Evolutionary conservation across 73 alveolate species (phyloP).

Genomic region (Paraurostyla sp.): DNA sequence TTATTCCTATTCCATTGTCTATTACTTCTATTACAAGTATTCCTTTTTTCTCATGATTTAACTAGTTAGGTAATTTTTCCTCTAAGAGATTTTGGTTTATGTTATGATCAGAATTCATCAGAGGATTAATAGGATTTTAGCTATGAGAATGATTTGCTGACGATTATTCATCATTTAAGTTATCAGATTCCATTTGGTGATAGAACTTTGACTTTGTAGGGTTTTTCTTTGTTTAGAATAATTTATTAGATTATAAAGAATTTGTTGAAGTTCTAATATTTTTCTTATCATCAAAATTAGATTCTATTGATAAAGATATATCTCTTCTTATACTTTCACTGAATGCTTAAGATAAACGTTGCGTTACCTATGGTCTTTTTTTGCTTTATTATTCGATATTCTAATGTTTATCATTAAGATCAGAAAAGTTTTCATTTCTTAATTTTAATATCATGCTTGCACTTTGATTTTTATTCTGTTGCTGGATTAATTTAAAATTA

Average conservation of each 20-base stretch:
- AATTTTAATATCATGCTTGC: too few relatives aligned
- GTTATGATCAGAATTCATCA: neutral
- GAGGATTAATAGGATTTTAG: neutral
- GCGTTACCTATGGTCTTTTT: too few relatives aligned
- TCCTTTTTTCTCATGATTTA: neutral
- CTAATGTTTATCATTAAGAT: too few relatives aligned
- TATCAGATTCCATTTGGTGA: neutral
- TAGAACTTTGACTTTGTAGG: conserved; percentile 30
- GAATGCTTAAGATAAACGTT: neutral
- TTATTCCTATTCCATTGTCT: conserved; percentile 64
- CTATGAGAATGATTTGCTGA: neutral
- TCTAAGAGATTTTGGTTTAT: neutral
- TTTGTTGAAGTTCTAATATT: neutral
- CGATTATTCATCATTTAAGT: neutral
- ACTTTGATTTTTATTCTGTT: too few relatives aligned
- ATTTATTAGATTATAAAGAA: neutral
- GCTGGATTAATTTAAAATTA: too few relatives aligned
- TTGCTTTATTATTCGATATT: too few relatives aligned
- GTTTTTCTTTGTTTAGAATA: neutral
- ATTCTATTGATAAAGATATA: conserved; percentile 18
- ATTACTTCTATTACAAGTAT: conserved; percentile 32
- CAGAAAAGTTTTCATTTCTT: too few relatives aligned
- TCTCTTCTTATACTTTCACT: conserved; percentile 10
- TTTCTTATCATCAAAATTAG: neutral
- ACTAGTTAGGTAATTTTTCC: neutral